Percentiles rank a stretch among this genome's conserved stretches.
These are phyloP conservation scores for Juncus effusus DNA, from an alignment of 176 grass and related monocot species.

Conservation along the genomic window DNA sequence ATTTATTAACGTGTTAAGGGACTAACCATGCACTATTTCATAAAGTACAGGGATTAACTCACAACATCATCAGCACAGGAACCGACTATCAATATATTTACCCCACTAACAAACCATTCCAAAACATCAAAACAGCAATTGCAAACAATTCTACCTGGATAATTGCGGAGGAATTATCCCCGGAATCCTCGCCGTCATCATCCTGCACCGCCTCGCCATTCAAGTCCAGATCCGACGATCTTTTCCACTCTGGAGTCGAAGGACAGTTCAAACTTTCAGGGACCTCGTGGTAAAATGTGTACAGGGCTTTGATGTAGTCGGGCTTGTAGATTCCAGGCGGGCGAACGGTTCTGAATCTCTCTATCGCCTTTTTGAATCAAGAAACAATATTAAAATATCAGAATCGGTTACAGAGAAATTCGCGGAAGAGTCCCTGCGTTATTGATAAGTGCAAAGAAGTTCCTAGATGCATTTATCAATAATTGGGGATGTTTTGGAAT, in stretches of 20 bases:
- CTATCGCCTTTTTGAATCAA: background rate
- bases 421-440: too few relatives aligned
- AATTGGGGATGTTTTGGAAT: conserved; percentile 49
- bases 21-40: too few relatives aligned
- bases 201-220: conserved; percentile 96
- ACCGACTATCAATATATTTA: too few relatives aligned
- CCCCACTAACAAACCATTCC: too few relatives aligned
- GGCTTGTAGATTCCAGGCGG: conserved; percentile 98
- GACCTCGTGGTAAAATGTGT: conserved; percentile 93
- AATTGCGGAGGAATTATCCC: conserved; percentile 23
- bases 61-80: too few relatives aligned
- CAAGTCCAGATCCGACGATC: conserved; percentile 78
- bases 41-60: too few relatives aligned
- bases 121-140: background rate
- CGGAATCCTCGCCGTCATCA: conserved; percentile 66
- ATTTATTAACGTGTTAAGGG: too few relatives aligned
- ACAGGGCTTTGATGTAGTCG: conserved; percentile 86
- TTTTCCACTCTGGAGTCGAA: conserved; percentile 92
- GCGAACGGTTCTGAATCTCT: conserved; percentile 1
- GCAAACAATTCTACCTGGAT: background rate
- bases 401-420: too few relatives aligned
- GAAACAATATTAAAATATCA: too few relatives aligned
- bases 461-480: conserved; percentile 42
- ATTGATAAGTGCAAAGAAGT: too few relatives aligned
- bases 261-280: conserved; percentile 76